Base-by-base conservation (phyloP, 106 monocot genomes). In the Vanilla planifolia region DNA sequence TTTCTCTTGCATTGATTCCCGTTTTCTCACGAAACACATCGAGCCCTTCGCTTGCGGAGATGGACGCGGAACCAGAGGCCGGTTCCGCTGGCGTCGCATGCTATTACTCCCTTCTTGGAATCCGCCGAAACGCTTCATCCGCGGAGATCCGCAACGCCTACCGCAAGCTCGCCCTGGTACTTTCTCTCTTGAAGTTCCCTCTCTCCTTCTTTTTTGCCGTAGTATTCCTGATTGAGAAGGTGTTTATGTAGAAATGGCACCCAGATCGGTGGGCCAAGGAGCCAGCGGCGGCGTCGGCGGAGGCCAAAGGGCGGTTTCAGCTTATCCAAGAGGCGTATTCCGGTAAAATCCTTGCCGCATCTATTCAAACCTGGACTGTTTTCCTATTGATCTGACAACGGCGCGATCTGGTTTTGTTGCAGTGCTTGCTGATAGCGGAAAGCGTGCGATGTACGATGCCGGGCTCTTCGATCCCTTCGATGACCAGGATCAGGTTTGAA, bases 321-420 rank as follows among this genome's bases (percentile, higher is more conserved):
- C 68, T 74, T 50, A 84, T 93, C 32, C 93, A 93, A 53, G 93
- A 93, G 41, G 93, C 93, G 4, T 94, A 94, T 44, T 89, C 93
- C 55, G 93, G 93, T 89, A 71, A 67, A 66, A 42, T 34, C 16
- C 21, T n/a, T n/a, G 25, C 0, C 7, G 23, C 26, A n/a, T n/a
- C n/a, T n/a, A n/a, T n/a, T n/a, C n/a, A n/a, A n/a, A n/a, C n/a
- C n/a, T n/a, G n/a, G n/a, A 32, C 42, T 3, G 32, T 57, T 40
- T n/a, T 51, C 25, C n/a, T 13, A 51, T 13, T 20, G n/a, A 11
- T 3, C 40, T 36, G 65, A 60, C 26, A 22, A n/a, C 10, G 37
- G 33, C 21, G 67, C 16, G 43, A 20, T 68, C 13, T 43, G 40
- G 37, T 27, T 44, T 56, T 46, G 16, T n/a, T 16, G 67, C 80